Evolutionary conservation across 2,329 filamentous ascomycete genomes (phyloP).

Genomic region (Fusarium falciforme): DNA sequence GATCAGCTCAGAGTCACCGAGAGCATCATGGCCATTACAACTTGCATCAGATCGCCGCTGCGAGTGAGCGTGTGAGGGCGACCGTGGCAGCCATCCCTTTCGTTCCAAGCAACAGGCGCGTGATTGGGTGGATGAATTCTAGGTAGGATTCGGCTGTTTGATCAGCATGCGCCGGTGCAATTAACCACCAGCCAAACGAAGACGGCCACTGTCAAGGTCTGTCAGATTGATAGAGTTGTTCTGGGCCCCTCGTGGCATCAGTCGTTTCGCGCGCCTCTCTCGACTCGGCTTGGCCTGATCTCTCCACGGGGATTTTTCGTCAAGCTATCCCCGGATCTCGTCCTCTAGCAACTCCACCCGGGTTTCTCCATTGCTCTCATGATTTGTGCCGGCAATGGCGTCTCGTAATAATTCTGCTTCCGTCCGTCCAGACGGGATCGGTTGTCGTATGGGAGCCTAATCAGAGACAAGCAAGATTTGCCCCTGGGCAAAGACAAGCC

Average conservation of each 20-base stretch:
- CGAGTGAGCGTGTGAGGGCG: slow-evolving; percentile 27
- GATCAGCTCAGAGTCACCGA: background rate
- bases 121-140: slow-evolving; percentile 24
- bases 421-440: slow-evolving; percentile 11
- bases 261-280: slow-evolving; percentile 1
- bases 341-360: background rate
- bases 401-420: slow-evolving; percentile 20
- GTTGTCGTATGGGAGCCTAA: slow-evolving; percentile 24
- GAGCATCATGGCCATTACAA: background rate
- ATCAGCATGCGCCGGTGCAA: slow-evolving; percentile 25
- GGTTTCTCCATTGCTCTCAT: background rate
- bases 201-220: background rate
- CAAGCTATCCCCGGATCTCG: background rate
- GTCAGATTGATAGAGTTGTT: slow-evolving; percentile 1
- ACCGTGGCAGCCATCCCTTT: slow-evolving; percentile 5
- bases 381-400: background rate
- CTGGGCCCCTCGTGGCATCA: slow-evolving; percentile 11
- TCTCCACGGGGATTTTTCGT: background rate
- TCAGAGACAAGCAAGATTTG: slow-evolving; percentile 7
- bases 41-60: slow-evolving; percentile 24
- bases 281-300: background rate
- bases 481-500: slow-evolving; percentile 19
- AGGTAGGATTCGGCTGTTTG: slow-evolving; percentile 22
- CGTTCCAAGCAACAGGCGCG: slow-evolving; percentile 22
- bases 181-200: slow-evolving; percentile 18